These are phyloP conservation scores for Yamadazyma kanchanaburiensis DNA, from an alignment of 1,139 yeast species.

Conservation along the genomic window DNA sequence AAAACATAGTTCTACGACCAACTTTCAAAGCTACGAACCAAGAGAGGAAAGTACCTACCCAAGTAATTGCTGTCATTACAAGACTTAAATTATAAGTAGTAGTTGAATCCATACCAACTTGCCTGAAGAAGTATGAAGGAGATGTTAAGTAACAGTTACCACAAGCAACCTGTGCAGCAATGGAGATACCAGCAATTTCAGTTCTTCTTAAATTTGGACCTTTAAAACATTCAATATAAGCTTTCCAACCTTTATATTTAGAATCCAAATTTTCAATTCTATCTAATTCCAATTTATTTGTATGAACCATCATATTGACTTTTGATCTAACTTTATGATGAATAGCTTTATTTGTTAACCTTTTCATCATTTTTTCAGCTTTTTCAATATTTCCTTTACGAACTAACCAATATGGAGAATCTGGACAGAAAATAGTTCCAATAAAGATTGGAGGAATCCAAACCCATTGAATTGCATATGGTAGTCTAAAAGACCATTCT, in stretches of 20 bases:
- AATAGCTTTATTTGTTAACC: slow-evolving; percentile 4
- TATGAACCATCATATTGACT: slow-evolving; percentile 9
- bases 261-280: slow-evolving; percentile 2
- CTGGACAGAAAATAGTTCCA: slow-evolving; percentile 2
- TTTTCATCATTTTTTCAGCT: slow-evolving; percentile 8
- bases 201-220: slow-evolving; percentile 20
- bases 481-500: slow-evolving; percentile 17
- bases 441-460: slow-evolving; percentile 3
- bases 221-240: slow-evolving; percentile 17
- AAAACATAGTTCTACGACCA: slow-evolving; percentile 19
- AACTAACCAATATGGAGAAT: slow-evolving; percentile 3
- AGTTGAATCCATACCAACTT: slow-evolving; percentile 25
- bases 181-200: slow-evolving; percentile 18
- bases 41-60: slow-evolving; percentile 15
- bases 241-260: slow-evolving; percentile 15
- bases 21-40: slow-evolving; percentile 17
- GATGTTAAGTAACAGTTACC: slow-evolving; percentile 12
- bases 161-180: slow-evolving; percentile 9
- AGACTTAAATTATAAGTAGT: slow-evolving; percentile 26
- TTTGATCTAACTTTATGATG: slow-evolving; percentile 8
- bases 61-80: slow-evolving; percentile 20
- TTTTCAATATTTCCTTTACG: slow-evolving; percentile 7
- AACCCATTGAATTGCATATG: slow-evolving; percentile 20
- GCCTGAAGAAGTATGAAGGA: slow-evolving; percentile 32
- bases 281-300: slow-evolving; percentile 10